Percentiles rank a stretch among this genome's conserved stretches.
phyloP scores from a whole-genome alignment of 2,329 filamentous ascomycete genomes.

The Dichotomopilus funicola region DNA sequence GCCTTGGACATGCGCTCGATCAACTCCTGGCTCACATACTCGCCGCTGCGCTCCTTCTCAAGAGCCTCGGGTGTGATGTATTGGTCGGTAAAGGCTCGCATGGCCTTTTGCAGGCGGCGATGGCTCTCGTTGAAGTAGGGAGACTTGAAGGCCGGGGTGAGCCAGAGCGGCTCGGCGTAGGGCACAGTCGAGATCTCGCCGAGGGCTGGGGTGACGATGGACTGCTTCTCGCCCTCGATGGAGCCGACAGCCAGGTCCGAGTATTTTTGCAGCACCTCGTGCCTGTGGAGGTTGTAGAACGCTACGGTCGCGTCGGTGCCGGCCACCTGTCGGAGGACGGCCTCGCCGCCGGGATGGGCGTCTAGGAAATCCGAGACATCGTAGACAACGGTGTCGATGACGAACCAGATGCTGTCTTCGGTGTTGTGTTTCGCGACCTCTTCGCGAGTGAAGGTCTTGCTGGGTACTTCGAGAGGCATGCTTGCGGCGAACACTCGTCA shows the following conservation, averaged over 20 bases:
- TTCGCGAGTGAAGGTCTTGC: conserved; percentile 50
- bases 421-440: conserved; percentile 71
- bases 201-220: conserved; percentile 61
- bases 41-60: conserved; percentile 67
- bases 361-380: conserved; percentile 80
- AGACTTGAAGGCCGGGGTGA: conserved; percentile 67
- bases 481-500: conserved; percentile 26
- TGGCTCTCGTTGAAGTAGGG: conserved; percentile 79
- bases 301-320: conserved; percentile 74
- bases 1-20: conserved; percentile 72
- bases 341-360: conserved; percentile 75
- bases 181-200: conserved; percentile 73
- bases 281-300: conserved; percentile 88
- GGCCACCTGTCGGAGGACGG: conserved; percentile 73
- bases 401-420: conserved; percentile 71
- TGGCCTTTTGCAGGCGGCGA: conserved; percentile 57
- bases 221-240: conserved; percentile 65
- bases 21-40: conserved; percentile 62
- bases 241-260: conserved; percentile 67
- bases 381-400: conserved; percentile 83
- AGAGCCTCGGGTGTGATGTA: conserved; percentile 69
- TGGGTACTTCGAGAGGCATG: conserved; percentile 28
- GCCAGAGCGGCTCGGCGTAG: conserved; percentile 80
- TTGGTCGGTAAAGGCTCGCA: conserved; percentile 66
- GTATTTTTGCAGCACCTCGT: conserved; percentile 84